phyloP scores from a whole-genome alignment of 2,329 filamentous ascomycete genomes.

The Mycocentrospora acerina region DNA sequence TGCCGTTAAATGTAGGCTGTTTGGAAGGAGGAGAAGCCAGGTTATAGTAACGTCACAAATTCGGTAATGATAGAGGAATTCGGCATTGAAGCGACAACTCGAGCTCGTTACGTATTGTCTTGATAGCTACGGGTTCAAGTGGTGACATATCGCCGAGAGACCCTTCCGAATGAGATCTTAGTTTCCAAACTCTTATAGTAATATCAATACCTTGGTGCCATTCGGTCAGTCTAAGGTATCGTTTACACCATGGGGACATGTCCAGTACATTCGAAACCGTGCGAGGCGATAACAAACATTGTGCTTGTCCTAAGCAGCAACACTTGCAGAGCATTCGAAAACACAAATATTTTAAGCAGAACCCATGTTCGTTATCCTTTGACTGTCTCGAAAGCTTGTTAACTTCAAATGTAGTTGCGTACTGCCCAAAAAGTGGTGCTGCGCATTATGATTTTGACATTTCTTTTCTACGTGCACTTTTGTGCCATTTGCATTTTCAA shows the following conservation, averaged over 20 bases:
- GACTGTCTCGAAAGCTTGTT: too few species aligned
- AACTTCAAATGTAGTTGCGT: too few species aligned
- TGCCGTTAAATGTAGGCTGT: slow-evolving; percentile 1
- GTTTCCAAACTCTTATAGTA: slow-evolving; percentile 3
- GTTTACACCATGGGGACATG: slow-evolving; percentile 15
- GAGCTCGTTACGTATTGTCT: neutral
- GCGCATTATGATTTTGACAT: too few species aligned
- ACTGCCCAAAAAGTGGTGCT: too few species aligned
- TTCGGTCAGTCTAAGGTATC: slow-evolving; percentile 8
- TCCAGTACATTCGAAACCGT: slow-evolving; percentile 13
- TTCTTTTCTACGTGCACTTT: too few species aligned
- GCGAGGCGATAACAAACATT: slow-evolving; percentile 13
- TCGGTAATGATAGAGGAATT: slow-evolving; percentile 3
- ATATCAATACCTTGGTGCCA: slow-evolving; percentile 30
- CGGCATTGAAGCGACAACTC: slow-evolving; percentile 1
- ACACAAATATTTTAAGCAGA: too few species aligned
- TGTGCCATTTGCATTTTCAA: too few species aligned
- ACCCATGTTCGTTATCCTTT: too few species aligned
- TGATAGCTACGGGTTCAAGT: neutral
- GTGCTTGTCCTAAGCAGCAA: neutral
- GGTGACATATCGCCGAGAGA: neutral
- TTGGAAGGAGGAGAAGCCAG: neutral
- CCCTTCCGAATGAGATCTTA: too few species aligned
- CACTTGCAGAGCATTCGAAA: too few species aligned
- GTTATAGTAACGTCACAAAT: slow-evolving; percentile 9